Evolutionary conservation across 176 grass and related monocot species (phyloP).

Genomic region (Ensete ventricosum): DNA sequence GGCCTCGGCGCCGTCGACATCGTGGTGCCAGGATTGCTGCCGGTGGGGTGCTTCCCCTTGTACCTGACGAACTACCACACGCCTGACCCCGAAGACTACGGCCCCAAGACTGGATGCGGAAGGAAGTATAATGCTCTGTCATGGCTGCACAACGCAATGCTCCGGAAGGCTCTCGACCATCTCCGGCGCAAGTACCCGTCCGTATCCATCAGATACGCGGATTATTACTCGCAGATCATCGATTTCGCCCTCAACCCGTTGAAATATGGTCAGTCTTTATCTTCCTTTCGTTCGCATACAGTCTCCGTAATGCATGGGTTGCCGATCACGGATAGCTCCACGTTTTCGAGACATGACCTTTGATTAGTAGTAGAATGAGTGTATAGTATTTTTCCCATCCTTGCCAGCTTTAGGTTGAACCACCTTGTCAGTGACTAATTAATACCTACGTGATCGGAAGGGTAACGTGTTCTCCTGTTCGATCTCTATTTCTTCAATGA

Average conservation of each 20-base stretch:
- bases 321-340: no score
- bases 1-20: conserved; percentile 49
- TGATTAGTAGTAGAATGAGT: no score
- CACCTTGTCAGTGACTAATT: background rate
- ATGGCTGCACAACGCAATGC: conserved; percentile 53
- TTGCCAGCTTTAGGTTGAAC: conserved; percentile 13
- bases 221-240: conserved; percentile 50
- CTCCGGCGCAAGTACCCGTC: conserved; percentile 40
- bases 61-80: conserved; percentile 65
- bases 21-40: conserved; percentile 65
- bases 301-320: no score
- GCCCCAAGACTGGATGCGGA: conserved; percentile 42
- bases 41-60: conserved; percentile 69
- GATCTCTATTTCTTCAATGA: no score
- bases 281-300: background rate
- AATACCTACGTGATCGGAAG: background rate
- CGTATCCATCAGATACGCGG: conserved; percentile 55
- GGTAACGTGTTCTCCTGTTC: background rate
- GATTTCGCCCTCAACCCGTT: conserved; percentile 50
- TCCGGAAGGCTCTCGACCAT: conserved; percentile 27
- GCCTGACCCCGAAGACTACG: conserved; percentile 45
- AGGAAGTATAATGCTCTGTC: conserved; percentile 50
- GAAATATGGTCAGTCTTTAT: conserved; percentile 38
- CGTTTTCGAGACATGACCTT: no score
- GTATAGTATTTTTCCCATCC: background rate